These are phyloP conservation scores for Pezicula rhizophila DNA, from an alignment of 2,329 filamentous ascomycete species.

Conservation along the genomic window DNA sequence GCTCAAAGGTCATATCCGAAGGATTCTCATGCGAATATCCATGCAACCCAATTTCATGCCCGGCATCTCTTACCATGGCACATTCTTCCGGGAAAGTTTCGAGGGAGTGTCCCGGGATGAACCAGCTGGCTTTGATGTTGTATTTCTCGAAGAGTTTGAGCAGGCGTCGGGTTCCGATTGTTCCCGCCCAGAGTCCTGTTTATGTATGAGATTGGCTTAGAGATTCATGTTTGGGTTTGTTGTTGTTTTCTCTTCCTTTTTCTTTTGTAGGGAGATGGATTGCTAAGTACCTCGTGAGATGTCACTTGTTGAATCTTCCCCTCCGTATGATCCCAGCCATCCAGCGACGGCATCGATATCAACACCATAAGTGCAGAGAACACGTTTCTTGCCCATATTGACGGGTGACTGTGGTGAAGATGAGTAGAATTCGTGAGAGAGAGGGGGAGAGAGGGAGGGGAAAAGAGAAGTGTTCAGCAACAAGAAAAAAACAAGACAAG, in stretches of 20 bases:
- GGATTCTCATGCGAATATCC: constrained; percentile 74
- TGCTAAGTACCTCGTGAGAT: constrained; percentile 55
- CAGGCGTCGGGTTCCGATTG: constrained; percentile 57
- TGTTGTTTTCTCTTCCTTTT: too few species aligned
- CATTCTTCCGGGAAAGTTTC: constrained; percentile 64
- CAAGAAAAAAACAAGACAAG: not conserved
- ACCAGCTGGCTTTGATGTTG: constrained; percentile 63
- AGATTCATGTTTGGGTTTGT: too few species aligned
- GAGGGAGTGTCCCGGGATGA: constrained; percentile 57
- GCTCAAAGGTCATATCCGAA: constrained; percentile 62
- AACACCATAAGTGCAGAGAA: constrained; percentile 58
- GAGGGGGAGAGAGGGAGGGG: not conserved
- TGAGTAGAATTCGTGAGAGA: too few species aligned
- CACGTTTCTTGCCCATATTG: constrained; percentile 41
- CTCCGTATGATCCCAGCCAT: constrained; percentile 70
- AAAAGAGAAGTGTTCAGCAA: not conserved
- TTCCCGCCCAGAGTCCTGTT: constrained; percentile 60
- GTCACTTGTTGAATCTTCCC: constrained; percentile 65
- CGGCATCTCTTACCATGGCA: constrained; percentile 52
- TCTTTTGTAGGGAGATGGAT: too few species aligned
- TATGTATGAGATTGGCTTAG: too few species aligned
- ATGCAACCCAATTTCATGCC: constrained; percentile 62
- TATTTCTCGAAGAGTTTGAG: constrained; percentile 69
- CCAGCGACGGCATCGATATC: constrained; percentile 73
- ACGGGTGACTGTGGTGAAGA: not conserved